Conservation (phyloP, 2,329 filamentous ascomycete species). For the Trichoderma gracile region DNA sequence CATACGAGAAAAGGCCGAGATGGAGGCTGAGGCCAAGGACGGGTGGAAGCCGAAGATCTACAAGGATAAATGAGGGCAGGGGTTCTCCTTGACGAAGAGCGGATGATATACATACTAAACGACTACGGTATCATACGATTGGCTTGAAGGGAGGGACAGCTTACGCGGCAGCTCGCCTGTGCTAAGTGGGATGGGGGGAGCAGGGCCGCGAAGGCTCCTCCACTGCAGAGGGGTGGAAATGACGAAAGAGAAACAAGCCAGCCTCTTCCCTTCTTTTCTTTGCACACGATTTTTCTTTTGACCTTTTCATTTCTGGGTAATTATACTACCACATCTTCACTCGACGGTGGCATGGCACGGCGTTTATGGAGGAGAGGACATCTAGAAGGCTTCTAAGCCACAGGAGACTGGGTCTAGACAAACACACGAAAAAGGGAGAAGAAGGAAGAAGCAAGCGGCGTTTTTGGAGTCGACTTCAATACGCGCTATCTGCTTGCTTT, state of each 20-base stretch:
- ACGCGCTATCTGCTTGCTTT: conserved; percentile 24
- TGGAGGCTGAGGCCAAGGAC: conserved; percentile 76
- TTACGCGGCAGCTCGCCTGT: conserved; percentile 5
- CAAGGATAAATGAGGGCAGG: conserved; percentile 63
- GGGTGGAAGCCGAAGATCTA: conserved; percentile 96
- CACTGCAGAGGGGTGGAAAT: background rate
- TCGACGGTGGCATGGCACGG: conserved; percentile 56
- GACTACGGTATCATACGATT: conserved; percentile 15
- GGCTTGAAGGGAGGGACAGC: background rate
- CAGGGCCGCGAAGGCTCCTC: background rate
- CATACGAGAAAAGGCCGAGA: conserved; percentile 66
- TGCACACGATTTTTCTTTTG: conserved; percentile 31
- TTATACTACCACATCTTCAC: conserved; percentile 50
- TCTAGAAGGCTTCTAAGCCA: conserved; percentile 34
- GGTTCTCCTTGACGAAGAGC: background rate
- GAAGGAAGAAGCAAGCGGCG: conserved; percentile 2
- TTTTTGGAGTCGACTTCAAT: conserved; percentile 17
- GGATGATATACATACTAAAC: background rate
- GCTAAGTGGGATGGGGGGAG: background rate
- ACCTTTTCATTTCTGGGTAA: conserved; percentile 30
- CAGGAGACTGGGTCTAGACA: conserved; percentile 34
- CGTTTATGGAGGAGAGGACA: conserved; percentile 43
- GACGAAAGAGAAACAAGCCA: background rate
- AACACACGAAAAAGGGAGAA: conserved; percentile 11
- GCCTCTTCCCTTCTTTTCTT: conserved; percentile 29